Base-by-base conservation (phyloP, 2,329 filamentous ascomycete genomes). In the Venturia carpophila region DNA sequence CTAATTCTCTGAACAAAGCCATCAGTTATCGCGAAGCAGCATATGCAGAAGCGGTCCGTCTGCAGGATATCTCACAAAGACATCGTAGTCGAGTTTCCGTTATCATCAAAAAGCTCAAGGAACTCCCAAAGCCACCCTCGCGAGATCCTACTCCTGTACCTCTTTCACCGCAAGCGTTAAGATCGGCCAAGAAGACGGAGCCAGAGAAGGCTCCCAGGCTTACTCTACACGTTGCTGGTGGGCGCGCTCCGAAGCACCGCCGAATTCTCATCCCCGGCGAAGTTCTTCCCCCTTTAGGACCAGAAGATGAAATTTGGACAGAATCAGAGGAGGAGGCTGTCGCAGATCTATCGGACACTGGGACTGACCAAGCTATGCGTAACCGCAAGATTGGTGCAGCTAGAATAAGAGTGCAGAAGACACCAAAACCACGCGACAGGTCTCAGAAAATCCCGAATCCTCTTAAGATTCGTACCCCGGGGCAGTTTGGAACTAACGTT, bases 91-190 rank as follows among this genome's bases (percentile, higher is more conserved):
- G 84, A 60, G 74, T 87, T 61, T 80, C 79, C 62, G 80, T 82
- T 65, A 87, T 88, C 70, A 83, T 81, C 66, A 79, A 80, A 69
- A 87, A 87, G 74, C 79, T 88, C 24, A 80, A 85, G 67, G 81
- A 83, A 13, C 79, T 87, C 60, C 84, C 85, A 1, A 80, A 83
- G 72, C 85, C 84, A 21, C 80, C 83, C 2, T 85, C 83, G 24
- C 79, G 82, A 68, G 85, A 87, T 69, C 82, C 84, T n/a, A 84
- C 83, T 1, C 83, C 82, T 42, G 74, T 73, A 3, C 61, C 72
- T 68, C 24, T 66, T 63, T 79, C 78, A 37, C 77, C 78, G 5
- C 75, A 76, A 63, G 71, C 72, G 55, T 77, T 79, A 64, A 77
- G 79, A 45, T 21, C 43, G 27, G 27, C 65, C 19, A 66, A 60